Base-by-base conservation (phyloP, 176 grass and related monocot genomes). In the Carex pumila region DNA sequence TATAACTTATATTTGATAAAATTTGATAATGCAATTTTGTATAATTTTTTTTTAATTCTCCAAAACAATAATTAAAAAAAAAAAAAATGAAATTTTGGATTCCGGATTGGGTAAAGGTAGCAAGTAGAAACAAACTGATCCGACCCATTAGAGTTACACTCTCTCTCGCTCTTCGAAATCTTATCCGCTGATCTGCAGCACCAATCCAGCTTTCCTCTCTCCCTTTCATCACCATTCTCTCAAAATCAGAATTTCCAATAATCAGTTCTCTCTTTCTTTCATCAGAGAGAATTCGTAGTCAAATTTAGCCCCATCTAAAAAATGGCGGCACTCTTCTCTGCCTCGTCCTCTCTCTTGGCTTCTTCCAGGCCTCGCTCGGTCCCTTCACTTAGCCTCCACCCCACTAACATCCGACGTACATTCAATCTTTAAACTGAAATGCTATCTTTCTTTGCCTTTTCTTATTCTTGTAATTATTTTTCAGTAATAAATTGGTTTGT, bases 161-260 rank as follows among this genome's bases (percentile, higher is more conserved):
- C 43, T 45, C 29, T 39, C 57, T 65, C 79, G 18, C 80, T 66
- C 37, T 19, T 53, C 19, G 43, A 83, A 83, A 66, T 83, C 80
- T 83, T 83, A 83, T 83, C 80, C 32, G 79, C 79, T 81, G 57
- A 81, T 81, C 56, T 81, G 2, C 5, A 49, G 36, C 80, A 83
- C 80, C 80, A 83, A 83, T 83, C 60, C 7, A 31, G 41, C 41
- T 65, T 66, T 5, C 61, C 60, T 13, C 72, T 45, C 18, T 53
- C 19, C 71, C 70, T 73, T 75, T 15, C 45, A 76, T 5, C 68
- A 43, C 70, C 37, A 22, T 22, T 73, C 70, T 73, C 41, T 67
- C 65, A 17, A 77, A 17, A 15, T 61, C 61, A 66, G 39, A 9
- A 53, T 21, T 47, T 82, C 61, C 39, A 1, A 17, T 3, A 66